phyloP scores from a whole-genome alignment of 1,284 basidiomycete genomes.

The Pisolithus thermaeus region DNA sequence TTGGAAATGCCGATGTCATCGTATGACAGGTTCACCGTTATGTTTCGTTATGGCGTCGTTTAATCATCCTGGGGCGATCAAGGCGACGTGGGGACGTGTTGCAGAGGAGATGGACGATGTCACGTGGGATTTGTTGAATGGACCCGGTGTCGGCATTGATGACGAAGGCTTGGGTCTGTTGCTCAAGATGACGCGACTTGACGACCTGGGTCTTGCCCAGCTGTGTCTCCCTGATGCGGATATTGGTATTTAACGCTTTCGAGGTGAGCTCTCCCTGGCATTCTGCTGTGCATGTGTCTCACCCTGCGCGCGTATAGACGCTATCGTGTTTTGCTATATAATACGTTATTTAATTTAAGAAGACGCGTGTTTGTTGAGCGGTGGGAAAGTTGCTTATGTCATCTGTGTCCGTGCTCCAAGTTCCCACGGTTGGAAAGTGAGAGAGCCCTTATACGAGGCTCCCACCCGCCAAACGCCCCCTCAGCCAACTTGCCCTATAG shows the following conservation, averaged over 20 bases:
- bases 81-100: constrained; percentile 61
- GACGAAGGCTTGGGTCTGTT: constrained; percentile 57
- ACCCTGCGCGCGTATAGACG: too few relatives aligned
- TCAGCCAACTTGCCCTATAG: constrained; percentile 28
- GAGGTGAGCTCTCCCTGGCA: not conserved
- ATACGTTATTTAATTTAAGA: constrained; percentile 7
- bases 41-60: constrained; percentile 70
- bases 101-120: constrained; percentile 62
- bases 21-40: constrained; percentile 56
- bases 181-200: constrained; percentile 67
- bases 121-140: constrained; percentile 58
- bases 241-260: too few relatives aligned
- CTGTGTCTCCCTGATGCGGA: constrained; percentile 44
- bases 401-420: constrained; percentile 31
- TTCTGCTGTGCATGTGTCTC: too few relatives aligned
- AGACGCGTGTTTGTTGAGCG: not conserved
- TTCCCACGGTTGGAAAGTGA: constrained; percentile 31
- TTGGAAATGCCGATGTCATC: constrained; percentile 4
- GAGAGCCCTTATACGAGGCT: constrained; percentile 28
- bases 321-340: too few relatives aligned
- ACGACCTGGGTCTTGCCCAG: constrained; percentile 70
- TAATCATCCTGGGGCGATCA: constrained; percentile 58
- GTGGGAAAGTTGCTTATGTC: constrained; percentile 30
- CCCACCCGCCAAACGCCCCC: constrained; percentile 32
- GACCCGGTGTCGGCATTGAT: constrained; percentile 31